A percentile compares a stretch with the other conserved stretches of the same genome.
Conservation (phyloP, 2,329 filamentous ascomycete species). For the Drechslerella coelobrocha region DNA sequence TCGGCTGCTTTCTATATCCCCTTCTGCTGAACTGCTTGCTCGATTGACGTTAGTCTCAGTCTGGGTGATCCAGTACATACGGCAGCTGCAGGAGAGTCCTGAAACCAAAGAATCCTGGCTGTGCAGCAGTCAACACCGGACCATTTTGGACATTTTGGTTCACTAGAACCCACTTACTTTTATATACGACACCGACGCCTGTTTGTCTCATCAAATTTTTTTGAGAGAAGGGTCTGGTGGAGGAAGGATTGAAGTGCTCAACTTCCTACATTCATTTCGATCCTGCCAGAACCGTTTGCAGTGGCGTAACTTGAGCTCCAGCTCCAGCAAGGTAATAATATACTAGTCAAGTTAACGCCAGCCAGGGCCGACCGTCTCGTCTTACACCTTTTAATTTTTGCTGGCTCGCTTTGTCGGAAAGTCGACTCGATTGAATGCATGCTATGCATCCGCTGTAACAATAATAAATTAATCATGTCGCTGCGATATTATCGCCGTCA, state of each 20-base stretch:
- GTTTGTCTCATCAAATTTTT: background rate
- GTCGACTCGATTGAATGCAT: constrained; percentile 6
- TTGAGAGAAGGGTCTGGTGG: background rate
- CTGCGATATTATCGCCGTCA: constrained; percentile 15
- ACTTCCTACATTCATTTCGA: background rate
- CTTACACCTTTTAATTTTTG: background rate
- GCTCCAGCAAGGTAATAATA: background rate
- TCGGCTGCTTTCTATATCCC: constrained; percentile 1
- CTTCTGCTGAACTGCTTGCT: background rate
- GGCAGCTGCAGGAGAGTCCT: constrained; percentile 10
- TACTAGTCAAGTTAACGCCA: background rate
- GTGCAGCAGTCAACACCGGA: constrained; percentile 4
- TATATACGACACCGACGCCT: background rate
- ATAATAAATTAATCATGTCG: constrained; percentile 45
- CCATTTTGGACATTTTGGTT: background rate
- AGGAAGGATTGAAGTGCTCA: constrained; percentile 5
- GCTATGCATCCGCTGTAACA: background rate
- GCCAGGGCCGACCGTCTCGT: background rate
- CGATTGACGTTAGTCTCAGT: background rate
- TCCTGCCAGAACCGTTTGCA: background rate
- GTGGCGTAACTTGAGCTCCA: no score
- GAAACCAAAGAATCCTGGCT: background rate
- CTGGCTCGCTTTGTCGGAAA: background rate
- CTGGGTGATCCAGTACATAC: constrained; percentile 3
- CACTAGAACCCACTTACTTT: background rate